These are phyloP conservation scores for Escovopsis sp. DNA, from an alignment of 2,329 filamentous ascomycete genomes.

Conservation along the genomic window DNA sequence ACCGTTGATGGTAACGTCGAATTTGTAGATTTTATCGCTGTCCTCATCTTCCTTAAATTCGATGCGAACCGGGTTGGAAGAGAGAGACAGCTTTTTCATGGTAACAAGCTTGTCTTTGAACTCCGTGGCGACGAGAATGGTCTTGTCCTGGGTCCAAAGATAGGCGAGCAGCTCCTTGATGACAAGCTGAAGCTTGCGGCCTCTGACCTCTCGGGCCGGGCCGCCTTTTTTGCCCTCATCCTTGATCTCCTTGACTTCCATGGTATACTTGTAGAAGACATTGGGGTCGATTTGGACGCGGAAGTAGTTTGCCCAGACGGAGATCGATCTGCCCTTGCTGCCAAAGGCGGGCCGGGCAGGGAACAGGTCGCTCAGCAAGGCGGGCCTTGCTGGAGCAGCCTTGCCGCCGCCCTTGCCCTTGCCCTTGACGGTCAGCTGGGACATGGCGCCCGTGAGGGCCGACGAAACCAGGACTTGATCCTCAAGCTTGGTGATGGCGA, in stretches of 20 bases:
- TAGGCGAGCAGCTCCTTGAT: conserved; percentile 23
- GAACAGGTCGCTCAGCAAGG: conserved; percentile 16
- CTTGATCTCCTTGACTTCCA: conserved; percentile 20
- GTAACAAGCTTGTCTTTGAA: conserved; percentile 36
- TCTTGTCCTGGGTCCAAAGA: conserved; percentile 18
- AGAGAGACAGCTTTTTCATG: conserved; percentile 20
- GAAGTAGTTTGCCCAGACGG: conserved; percentile 43
- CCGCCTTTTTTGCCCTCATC: conserved; percentile 3
- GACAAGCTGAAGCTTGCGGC: conserved; percentile 28
- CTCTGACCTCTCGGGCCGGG: conserved; percentile 20
- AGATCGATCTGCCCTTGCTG: conserved; percentile 24
- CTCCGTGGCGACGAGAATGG: conserved; percentile 28
- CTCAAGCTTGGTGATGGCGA: conserved; percentile 22
- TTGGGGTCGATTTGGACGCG: conserved; percentile 23
- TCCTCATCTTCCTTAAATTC: conserved; percentile 19
- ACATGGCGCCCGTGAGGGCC: conserved; percentile 22
- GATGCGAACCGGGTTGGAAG: conserved; percentile 20
- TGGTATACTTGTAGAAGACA: conserved; percentile 29
- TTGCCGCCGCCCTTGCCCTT: conserved; percentile 5
- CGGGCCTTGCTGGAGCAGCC: conserved; percentile 3
- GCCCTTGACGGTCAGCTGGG: conserved; percentile 16
- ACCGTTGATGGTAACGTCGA: conserved; percentile 27
- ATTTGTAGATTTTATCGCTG: conserved; percentile 17
- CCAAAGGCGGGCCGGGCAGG: conserved; percentile 37
- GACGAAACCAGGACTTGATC: conserved; percentile 21